phyloP scores from a whole-genome alignment of 192 early-diverging fungal species.

The Backusella mclennaniae region DNA sequence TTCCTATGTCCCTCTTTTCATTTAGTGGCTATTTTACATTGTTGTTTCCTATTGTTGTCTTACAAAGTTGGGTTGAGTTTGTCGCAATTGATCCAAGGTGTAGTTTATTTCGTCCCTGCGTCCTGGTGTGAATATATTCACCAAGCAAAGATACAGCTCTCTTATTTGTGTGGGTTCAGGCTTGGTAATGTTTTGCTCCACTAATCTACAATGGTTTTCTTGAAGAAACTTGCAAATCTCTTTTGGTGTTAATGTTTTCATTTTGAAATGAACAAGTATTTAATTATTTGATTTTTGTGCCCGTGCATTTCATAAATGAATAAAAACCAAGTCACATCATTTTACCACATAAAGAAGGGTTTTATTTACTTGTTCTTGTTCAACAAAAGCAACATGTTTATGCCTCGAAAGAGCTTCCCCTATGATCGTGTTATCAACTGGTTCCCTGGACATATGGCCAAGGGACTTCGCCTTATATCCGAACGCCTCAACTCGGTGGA shows the following conservation, averaged over 20 bases:
- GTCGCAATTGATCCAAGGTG: background rate
- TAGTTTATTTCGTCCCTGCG: background rate
- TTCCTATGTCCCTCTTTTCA: background rate
- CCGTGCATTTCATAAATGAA: too few relatives aligned
- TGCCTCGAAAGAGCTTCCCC: constrained; percentile 23
- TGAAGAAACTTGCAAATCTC: background rate
- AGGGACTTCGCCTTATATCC: constrained; percentile 73
- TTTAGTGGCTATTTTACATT: background rate
- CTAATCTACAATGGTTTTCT: background rate
- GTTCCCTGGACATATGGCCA: constrained; percentile 89
- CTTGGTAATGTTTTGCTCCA: background rate
- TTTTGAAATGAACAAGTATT: too few relatives aligned
- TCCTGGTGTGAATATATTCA: background rate
- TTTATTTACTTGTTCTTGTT: too few relatives aligned
- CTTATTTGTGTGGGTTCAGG: background rate
- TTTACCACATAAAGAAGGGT: too few relatives aligned
- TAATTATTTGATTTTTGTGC: too few relatives aligned
- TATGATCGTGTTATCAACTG: constrained; percentile 76
- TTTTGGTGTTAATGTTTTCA: background rate
- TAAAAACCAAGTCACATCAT: too few relatives aligned
- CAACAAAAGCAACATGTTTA: background rate
- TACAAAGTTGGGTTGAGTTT: background rate
- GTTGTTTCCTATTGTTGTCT: background rate
- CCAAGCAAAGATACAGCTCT: background rate
- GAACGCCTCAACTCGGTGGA: constrained; percentile 72